Conservation (phyloP, 345 rosid genomes). For the Pugionium dolabratum region DNA sequence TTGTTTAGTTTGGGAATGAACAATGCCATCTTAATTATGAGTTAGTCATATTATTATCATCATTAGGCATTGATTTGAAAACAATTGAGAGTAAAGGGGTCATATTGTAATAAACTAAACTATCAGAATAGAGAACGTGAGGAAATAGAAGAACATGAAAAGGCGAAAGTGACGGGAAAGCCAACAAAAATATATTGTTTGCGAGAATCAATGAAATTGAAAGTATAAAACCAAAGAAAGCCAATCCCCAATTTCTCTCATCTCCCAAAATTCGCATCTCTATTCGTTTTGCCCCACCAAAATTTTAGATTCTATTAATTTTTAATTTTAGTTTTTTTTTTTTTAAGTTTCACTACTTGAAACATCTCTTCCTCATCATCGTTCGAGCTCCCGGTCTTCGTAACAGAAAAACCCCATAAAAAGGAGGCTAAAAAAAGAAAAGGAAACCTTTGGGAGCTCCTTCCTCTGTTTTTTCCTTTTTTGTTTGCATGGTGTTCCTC, state of each 20-base stretch:
- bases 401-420: slow-evolving; percentile 24
- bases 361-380: slow-evolving; percentile 30
- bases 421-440: neutral
- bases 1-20: too few relatives aligned
- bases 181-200: slow-evolving; percentile 34
- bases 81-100: neutral
- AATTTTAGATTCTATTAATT: slow-evolving; percentile 28
- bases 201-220: slow-evolving; percentile 28
- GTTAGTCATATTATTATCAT: too few relatives aligned
- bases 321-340: neutral
- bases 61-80: neutral
- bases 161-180: slow-evolving; percentile 44
- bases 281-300: slow-evolving; percentile 27
- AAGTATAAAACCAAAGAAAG: slow-evolving; percentile 35
- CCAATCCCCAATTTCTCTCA: slow-evolving; percentile 20
- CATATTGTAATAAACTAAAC: slow-evolving; percentile 1
- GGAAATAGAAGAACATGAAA: slow-evolving; percentile 33
- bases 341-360: neutral
- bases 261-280: slow-evolving; percentile 31
- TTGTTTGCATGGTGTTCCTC: slow-evolving; percentile 31
- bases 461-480: neutral
- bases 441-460: slow-evolving; percentile 17
- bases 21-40: too few relatives aligned
- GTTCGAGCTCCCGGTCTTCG: slow-evolving; percentile 36
- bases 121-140: slow-evolving; percentile 23